Percentiles rank a stretch among this genome's conserved stretches.
Evolutionary conservation across 768 basidiomycete species (phyloP).

Genomic region (Candolleomyces efflorescens): DNA sequence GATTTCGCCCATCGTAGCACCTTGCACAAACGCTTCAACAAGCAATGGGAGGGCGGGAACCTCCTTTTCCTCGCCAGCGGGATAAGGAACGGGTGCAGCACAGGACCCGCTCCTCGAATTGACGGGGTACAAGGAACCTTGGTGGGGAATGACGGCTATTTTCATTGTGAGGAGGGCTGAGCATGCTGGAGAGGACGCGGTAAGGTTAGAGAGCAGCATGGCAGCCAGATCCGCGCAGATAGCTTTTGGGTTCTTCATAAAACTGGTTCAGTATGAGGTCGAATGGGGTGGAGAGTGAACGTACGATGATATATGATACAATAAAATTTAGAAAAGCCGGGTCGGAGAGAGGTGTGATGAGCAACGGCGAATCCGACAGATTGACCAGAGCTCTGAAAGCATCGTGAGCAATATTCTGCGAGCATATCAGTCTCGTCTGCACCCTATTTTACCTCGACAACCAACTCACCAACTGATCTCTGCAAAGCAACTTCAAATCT

Average conservation of each 20-base stretch:
- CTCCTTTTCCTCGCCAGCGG: conserved; percentile 46
- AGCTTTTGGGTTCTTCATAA: conserved; percentile 75
- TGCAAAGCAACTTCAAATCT: conserved; percentile 82
- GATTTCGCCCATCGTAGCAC: conserved; percentile 51
- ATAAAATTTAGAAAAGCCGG: conserved; percentile 72
- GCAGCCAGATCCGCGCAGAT: conserved; percentile 90
- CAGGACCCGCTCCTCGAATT: conserved; percentile 82
- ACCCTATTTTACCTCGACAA: background rate
- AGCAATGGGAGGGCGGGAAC: conserved; percentile 73
- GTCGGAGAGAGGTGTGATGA: conserved; percentile 66
- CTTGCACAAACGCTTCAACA: conserved; percentile 86
- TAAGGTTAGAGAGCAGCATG: conserved; percentile 97
- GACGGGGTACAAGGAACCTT: conserved; percentile 58
- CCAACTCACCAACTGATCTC: conserved; percentile 78
- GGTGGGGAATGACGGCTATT: conserved; percentile 55
- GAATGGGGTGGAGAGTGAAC: conserved; percentile 22
- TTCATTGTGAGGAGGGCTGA: conserved; percentile 58
- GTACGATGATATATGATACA: conserved; percentile 85
- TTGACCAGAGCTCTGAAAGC: conserved; percentile 94
- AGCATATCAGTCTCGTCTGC: conserved; percentile 9
- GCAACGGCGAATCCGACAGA: conserved; percentile 76
- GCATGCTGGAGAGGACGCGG: conserved; percentile 68
- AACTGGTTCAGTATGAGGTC: conserved; percentile 9
- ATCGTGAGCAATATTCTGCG: conserved; percentile 86
- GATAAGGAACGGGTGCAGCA: conserved; percentile 68